These are phyloP conservation scores for Leucocoprinus birnbaumii DNA, from an alignment of 768 basidiomycete species.

Conservation along the genomic window DNA sequence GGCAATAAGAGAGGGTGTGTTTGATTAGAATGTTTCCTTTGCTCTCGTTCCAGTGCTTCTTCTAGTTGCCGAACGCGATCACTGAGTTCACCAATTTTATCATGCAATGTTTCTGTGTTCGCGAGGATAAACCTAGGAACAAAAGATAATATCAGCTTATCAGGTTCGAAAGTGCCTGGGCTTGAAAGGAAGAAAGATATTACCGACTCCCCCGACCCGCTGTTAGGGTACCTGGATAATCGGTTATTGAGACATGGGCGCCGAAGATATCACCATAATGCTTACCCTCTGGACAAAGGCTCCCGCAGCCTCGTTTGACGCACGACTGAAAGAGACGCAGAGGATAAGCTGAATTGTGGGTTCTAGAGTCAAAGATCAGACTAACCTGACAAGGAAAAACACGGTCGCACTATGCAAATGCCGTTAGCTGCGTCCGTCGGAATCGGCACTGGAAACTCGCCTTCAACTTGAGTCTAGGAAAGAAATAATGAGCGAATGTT, in stretches of 20 bases:
- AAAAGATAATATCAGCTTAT: slow-evolving; percentile 9
- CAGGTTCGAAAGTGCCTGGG: slow-evolving; percentile 3
- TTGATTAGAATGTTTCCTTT: slow-evolving; percentile 35
- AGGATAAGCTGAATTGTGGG: slow-evolving; percentile 5
- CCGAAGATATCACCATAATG: slow-evolving; percentile 1
- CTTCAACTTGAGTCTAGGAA: slow-evolving; percentile 46
- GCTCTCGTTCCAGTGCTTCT: slow-evolving; percentile 49
- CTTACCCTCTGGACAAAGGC: slow-evolving; percentile 57
- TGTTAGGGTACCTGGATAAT: slow-evolving; percentile 49
- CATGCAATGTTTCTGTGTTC: slow-evolving; percentile 64
- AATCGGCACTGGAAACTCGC: slow-evolving; percentile 19
- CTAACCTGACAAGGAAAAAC: slow-evolving; percentile 59
- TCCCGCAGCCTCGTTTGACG: slow-evolving; percentile 62
- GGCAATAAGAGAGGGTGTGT: slow-evolving; percentile 54
- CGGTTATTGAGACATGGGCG: slow-evolving; percentile 1
- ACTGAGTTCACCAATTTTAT: slow-evolving; percentile 57
- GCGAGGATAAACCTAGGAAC: slow-evolving; percentile 60
- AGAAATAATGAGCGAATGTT: background rate
- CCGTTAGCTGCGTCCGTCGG: background rate
- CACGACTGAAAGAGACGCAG: slow-evolving; percentile 41
- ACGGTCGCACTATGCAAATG: slow-evolving; percentile 50
- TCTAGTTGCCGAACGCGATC: slow-evolving; percentile 65
- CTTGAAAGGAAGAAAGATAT: background rate
- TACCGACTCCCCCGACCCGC: slow-evolving; percentile 65
- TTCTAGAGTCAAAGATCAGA: background rate